Percentiles rank a stretch among this genome's conserved stretches.
Evolutionary conservation across 352 stramenopile genomes (phyloP).

Genomic region (Pilasporangium apinafurcum): DNA sequence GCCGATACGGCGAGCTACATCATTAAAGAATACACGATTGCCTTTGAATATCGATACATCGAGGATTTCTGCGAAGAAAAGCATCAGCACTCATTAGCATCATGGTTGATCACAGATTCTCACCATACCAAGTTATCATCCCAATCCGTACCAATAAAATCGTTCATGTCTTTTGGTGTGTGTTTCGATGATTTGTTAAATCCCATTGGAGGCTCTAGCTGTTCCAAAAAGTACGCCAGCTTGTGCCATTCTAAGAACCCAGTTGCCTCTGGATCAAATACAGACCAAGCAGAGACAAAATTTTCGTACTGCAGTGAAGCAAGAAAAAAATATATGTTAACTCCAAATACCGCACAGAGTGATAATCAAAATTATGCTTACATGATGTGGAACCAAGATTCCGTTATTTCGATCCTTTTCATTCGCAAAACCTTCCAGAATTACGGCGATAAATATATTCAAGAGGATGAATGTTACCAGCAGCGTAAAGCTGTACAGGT

Average conservation of each 20-base stretch:
- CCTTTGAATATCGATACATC: conserved; percentile 45
- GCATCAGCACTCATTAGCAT: too few relatives aligned
- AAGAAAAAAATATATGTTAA: not conserved
- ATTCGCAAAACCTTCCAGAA: conserved; percentile 87
- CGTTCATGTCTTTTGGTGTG: conserved; percentile 32
- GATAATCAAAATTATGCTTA: conserved; percentile 10
- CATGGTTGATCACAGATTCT: not conserved
- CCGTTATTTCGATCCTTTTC: conserved; percentile 60
- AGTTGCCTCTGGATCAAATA: conserved; percentile 81
- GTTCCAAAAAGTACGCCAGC: conserved; percentile 52
- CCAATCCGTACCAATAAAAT: conserved; percentile 30
- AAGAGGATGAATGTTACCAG: conserved; percentile 87
- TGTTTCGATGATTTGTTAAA: conserved; percentile 30
- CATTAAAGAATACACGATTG: conserved; percentile 70
- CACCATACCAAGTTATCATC: not conserved
- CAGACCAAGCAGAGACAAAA: conserved; percentile 68
- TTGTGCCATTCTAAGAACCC: conserved; percentile 72
- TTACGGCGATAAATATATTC: conserved; percentile 91
- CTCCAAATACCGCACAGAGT: not conserved
- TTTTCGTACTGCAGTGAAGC: conserved; percentile 73
- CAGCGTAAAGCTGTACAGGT: conserved; percentile 87
- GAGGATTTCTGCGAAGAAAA: conserved; percentile 21
- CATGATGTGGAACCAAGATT: conserved; percentile 45
- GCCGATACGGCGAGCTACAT: conserved; percentile 39
- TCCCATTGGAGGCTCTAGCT: conserved; percentile 62